Percentiles rank a stretch among this genome's conserved stretches.
phyloP scores from a whole-genome alignment of 768 basidiomycete genomes.

The Amanita phalloides region DNA sequence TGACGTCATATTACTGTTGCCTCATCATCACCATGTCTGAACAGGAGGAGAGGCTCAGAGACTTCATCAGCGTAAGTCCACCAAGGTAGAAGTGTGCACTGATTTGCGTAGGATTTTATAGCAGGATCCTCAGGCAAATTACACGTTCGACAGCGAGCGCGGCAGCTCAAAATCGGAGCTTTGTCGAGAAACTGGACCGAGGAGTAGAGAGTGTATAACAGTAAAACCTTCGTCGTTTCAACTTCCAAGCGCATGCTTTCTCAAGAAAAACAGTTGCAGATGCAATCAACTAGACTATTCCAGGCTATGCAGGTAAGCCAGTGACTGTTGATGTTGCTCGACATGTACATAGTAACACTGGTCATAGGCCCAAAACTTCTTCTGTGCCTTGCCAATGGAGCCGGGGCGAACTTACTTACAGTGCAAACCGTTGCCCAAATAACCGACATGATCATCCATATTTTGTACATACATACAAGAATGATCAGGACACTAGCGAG shows the following conservation, averaged over 20 bases:
- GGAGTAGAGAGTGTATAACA: conserved; percentile 41
- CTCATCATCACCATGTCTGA: background rate
- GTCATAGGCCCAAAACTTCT: conserved; percentile 51
- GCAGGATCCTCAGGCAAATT: conserved; percentile 38
- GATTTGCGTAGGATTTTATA: conserved; percentile 10
- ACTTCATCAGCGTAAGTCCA: conserved; percentile 6
- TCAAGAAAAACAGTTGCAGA: conserved; percentile 33
- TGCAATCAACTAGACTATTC: conserved; percentile 54
- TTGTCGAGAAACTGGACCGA: conserved; percentile 36
- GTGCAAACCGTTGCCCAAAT: conserved; percentile 52
- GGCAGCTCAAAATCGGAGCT: conserved; percentile 47
- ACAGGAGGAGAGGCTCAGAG: conserved; percentile 9
- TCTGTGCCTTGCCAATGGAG: conserved; percentile 58
- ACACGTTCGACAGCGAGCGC: conserved; percentile 55
- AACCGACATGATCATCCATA: conserved; percentile 1
- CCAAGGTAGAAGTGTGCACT: background rate
- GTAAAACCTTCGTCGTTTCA: conserved; percentile 21
- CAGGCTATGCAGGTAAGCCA: conserved; percentile 58
- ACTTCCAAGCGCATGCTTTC: background rate
- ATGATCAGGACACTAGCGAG: background rate
- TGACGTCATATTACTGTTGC: background rate
- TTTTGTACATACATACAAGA: background rate
- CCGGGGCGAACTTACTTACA: conserved; percentile 57
- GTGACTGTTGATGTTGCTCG: background rate
- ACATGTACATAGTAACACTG: background rate